Percentiles rank a stretch among this genome's conserved stretches.
Evolutionary conservation across 2,329 filamentous ascomycete species (phyloP).

Genomic region (Zymoseptoria crescenta): DNA sequence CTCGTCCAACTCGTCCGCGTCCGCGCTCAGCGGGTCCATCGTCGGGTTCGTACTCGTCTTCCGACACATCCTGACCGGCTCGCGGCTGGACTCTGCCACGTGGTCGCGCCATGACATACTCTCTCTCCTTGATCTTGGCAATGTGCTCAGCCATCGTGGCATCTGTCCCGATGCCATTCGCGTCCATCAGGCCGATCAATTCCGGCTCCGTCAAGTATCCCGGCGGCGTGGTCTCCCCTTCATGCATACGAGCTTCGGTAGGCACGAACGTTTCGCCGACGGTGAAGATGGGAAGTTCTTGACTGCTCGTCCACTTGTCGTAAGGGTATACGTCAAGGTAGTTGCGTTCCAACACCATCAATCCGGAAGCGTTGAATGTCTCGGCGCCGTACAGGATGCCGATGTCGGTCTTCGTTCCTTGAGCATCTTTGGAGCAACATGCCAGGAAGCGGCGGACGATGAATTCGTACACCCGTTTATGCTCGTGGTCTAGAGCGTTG

Average conservation of each 20-base stretch:
- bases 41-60: slow-evolving; percentile 27
- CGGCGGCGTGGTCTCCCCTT: slow-evolving; percentile 82
- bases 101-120: slow-evolving; percentile 68
- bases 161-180: slow-evolving; percentile 95
- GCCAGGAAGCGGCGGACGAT: slow-evolving; percentile 85
- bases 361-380: slow-evolving; percentile 69
- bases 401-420: slow-evolving; percentile 76
- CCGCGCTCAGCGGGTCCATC: slow-evolving; percentile 29
- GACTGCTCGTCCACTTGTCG: slow-evolving; percentile 89
- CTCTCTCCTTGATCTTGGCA: slow-evolving; percentile 81
- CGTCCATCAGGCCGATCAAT: slow-evolving; percentile 93
- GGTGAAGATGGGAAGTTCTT: slow-evolving; percentile 70
- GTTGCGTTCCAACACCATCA: slow-evolving; percentile 80
- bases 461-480: slow-evolving; percentile 80
- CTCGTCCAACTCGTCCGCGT: slow-evolving; percentile 35
- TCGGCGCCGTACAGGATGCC: slow-evolving; percentile 80
- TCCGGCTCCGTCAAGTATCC: slow-evolving; percentile 90
- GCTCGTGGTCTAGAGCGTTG: slow-evolving; percentile 49
- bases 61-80: slow-evolving; percentile 21
- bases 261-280: slow-evolving; percentile 79
- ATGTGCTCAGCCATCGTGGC: slow-evolving; percentile 99
- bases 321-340: slow-evolving; percentile 95
- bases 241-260: slow-evolving; percentile 77
- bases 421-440: slow-evolving; percentile 90
- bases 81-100: slow-evolving; percentile 29